Evolutionary conservation across 768 basidiomycete genomes (phyloP), one percentile per base, ranked within the genome.

Genomic region (Botryobasidium botryosum): DNA sequence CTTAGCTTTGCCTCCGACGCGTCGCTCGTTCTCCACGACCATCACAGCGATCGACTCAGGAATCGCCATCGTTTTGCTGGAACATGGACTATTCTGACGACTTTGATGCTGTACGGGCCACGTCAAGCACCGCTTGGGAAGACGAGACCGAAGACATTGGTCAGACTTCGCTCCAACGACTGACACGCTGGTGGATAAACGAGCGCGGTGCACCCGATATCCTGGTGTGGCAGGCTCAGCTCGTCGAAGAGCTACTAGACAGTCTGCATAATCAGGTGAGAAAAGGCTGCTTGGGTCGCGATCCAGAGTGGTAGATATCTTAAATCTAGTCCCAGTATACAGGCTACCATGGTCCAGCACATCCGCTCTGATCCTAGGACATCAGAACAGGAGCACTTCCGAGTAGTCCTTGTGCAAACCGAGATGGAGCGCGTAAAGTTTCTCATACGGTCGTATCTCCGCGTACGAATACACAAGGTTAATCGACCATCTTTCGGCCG

Each of bases 361-460:
- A 62, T 94, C 25, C 71, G 83, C 3, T 74, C 74, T 21, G 86
- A 92, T 58, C 81, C 85, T 0, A 71, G 75, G 29, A 79, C 84
- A 2, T 85, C 80, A 1, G 87, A 92, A 55, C 87, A 92, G 50
- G 90, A 96, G 51, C 88, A 96, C 55, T 82, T 90, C 49, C 69
- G 86, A 52, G 83, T 92, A 27, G 79, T 87, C 68, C 77, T 96
- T 43, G 90, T 85, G 0, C 86, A 91, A 62, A 91, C 86, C 0
- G 90, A 96, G 61, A 74, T 92, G 52, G 90, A 96, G 57, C 75
- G 91, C 33, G 84, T 87, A 53, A 91, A 88, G 61, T 96, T 88
- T 56, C 73, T 92, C 45, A 75, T 94, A 21, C 65, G 90, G 46
- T 85, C 86, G 1, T 96, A 92, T 58, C 71, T 92, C 4, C 72